Base-by-base conservation (phyloP, 2,329 filamentous ascomycete species). In the Aspergillus chevalieri region DNA sequence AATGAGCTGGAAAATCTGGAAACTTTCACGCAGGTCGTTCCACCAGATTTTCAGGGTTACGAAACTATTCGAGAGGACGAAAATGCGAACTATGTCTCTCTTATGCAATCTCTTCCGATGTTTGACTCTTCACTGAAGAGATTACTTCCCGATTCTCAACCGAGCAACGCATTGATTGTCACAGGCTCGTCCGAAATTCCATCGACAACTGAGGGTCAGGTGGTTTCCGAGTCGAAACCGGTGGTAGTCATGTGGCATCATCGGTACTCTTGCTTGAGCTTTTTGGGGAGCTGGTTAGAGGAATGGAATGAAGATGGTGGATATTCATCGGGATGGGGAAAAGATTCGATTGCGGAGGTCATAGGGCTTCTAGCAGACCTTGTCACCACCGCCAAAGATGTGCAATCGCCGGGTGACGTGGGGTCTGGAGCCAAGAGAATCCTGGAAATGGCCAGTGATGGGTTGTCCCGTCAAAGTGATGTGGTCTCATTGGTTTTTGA, bases 51-150 rank as follows among this genome's bases (percentile, higher is more conserved):
- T 65, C 78, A 79, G 39, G 81, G 80, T 33, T 96, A 94, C 59
- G 81, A 85, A 52, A 82, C 91, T 10, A 83, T 86, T 36, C 83
- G 87, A 47, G 91, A 96, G 68, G 89, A 95, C 55, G 87, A 93
- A 51, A 91, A 93, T 57, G 83, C 82, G 22, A 93, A 94, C 59
- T 82, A 82, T 15, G 87, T 96, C 52, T 78, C 81, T 52, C 78
- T 96, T 62, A 56, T 70, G 42, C 67, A 72, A 14, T 67, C 76
- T 14, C 83, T 89, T 55, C 75, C 77, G 44, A 70, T 75, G 65
- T 63, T 73, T 22, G 66, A 69, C 21, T 55, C 63, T 4, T 54
- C 59, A 15, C 52, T 60, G 10, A 59, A 53, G 39, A 60, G 57
- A 17, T 55, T 60, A 12, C 52, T 63, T 19, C 52, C 56, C 0